Percentiles rank a stretch among this genome's conserved stretches.
phyloP scores from a whole-genome alignment of 1,139 yeast species.

The Kodamaea ohmeri region DNA sequence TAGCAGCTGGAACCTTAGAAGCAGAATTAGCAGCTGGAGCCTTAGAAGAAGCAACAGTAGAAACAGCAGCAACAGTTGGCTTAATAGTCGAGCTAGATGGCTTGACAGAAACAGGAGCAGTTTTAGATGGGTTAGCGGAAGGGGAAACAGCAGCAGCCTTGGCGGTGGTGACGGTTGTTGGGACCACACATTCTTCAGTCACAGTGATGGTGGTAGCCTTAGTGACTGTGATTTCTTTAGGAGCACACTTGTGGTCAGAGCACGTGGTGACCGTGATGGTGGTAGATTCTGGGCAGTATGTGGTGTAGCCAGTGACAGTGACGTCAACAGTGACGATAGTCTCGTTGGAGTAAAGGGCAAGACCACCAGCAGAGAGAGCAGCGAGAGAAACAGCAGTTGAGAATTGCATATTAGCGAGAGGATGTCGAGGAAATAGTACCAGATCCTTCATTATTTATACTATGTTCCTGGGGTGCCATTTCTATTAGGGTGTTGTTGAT shows the following conservation, averaged over 20 bases:
- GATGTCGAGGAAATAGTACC: neutral
- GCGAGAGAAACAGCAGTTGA: conserved; percentile 14
- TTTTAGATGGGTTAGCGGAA: conserved; percentile 7
- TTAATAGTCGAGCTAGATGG: conserved; percentile 2
- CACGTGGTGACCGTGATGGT: conserved; percentile 48
- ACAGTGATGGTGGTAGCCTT: conserved; percentile 54
- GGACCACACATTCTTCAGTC: conserved; percentile 63
- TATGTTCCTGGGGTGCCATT: too few species aligned
- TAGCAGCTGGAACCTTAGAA: conserved; percentile 14
- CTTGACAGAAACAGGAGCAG: neutral
- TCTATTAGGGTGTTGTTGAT: too few species aligned
- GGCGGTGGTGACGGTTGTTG: conserved; percentile 37
- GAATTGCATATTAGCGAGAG: conserved; percentile 16
- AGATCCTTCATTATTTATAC: neutral
- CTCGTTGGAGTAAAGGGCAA: conserved; percentile 14
- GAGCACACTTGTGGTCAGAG: conserved; percentile 24
- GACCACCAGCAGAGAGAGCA: conserved; percentile 14
- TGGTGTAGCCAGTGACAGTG: conserved; percentile 55
- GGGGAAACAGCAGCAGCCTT: conserved; percentile 19
- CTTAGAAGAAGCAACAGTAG: conserved; percentile 8
- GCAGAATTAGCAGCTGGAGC: conserved; percentile 13
- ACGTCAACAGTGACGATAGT: conserved; percentile 24
- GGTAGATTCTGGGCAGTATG: conserved; percentile 62
- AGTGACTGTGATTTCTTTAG: conserved; percentile 48
- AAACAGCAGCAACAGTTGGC: conserved; percentile 5